Evolutionary conservation across 108 stramenopile genomes (phyloP), one percentile per base, ranked within the genome.

Genomic region (Asterionellopsis glacialis): DNA sequence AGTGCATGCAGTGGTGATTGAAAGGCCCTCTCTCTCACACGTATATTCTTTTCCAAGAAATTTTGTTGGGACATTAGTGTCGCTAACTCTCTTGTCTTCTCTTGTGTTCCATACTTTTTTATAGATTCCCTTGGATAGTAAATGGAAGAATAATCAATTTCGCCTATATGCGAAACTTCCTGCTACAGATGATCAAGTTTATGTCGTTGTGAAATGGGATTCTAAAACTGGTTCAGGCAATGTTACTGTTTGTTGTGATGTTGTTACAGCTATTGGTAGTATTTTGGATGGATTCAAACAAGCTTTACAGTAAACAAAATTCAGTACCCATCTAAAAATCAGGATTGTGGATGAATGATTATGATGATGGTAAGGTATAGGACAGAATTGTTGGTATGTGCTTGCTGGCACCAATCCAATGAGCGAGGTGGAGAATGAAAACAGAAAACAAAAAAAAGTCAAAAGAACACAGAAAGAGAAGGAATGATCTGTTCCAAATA

Each of bases 231-330:
- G 72, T 26, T n/a, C 59, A 26, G 84, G 80, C 13, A 72, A 70
- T 15, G 72, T 88, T 24, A 59, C 57, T 45, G 82, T 88, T n/a
- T 87, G 85, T 59, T 83, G 85, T 55, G 84, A 89, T 42, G 71
- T 87, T 67, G 85, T 83, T 0, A 67, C 89, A 72, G 87, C 82
- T 13, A 65, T 70, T 11, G 87, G 84, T 59, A 83, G 69, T 56
- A 79, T 90, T 42, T 41, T 75, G 33, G 79, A 65, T 59, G 49
- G 74, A 11, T 33, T 87, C 44, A 87, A 87, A 48, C 67, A 73
- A 33, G 70, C 81, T 14, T n/a, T n/a, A n/a, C n/a, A n/a, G n/a
- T n/a, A n/a, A n/a, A n/a, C n/a, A n/a, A n/a, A n/a, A n/a, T n/a
- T n/a, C n/a, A n/a, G n/a, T n/a, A n/a, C n/a, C n/a, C n/a, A n/a